Percentiles rank a stretch among this genome's conserved stretches.
These are phyloP conservation scores for Thozetella sp. DNA, from an alignment of 495 filamentous ascomycete genomes.

Conservation along the genomic window DNA sequence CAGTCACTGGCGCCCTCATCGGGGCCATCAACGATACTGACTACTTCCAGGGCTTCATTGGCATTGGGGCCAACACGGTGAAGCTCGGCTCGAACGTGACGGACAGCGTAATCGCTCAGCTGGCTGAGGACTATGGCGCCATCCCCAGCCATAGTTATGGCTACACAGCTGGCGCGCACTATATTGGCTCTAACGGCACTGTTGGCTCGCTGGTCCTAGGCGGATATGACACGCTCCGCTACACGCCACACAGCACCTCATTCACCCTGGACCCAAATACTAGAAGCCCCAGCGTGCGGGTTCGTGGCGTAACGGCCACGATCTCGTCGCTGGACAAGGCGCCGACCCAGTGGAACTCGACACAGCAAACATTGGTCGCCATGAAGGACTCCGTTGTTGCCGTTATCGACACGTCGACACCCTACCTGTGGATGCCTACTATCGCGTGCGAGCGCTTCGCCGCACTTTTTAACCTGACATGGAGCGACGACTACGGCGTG, in stretches of 20 bases:
- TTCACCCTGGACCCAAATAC: constrained; percentile 51
- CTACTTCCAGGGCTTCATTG: constrained; percentile 61
- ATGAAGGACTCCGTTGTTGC: constrained; percentile 50
- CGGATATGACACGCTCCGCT: constrained; percentile 63
- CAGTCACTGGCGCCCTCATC: constrained; percentile 49
- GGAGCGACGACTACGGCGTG: constrained; percentile 48
- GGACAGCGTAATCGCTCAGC: constrained; percentile 33
- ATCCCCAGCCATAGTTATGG: constrained; percentile 68
- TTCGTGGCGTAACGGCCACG: constrained; percentile 56
- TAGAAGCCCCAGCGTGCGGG: constrained; percentile 49
- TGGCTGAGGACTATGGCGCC: constrained; percentile 48
- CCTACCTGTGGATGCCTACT: constrained; percentile 67
- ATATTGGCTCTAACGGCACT: constrained; percentile 28
- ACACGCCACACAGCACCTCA: constrained; percentile 51
- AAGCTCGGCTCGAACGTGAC: constrained; percentile 37
- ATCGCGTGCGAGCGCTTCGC: constrained; percentile 66
- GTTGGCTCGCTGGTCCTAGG: constrained; percentile 63
- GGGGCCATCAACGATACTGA: constrained; percentile 55
- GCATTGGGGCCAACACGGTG: constrained; percentile 50
- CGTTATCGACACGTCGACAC: constrained; percentile 67
- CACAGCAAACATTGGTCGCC: constrained; percentile 33
- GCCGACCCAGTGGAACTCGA: constrained; percentile 39
- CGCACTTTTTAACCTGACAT: constrained; percentile 56
- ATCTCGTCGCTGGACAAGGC: constrained; percentile 37
- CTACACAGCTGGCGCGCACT: constrained; percentile 66